These are phyloP conservation scores for Leccinellum albellum DNA, from an alignment of 768 basidiomycete genomes.

Conservation along the genomic window DNA sequence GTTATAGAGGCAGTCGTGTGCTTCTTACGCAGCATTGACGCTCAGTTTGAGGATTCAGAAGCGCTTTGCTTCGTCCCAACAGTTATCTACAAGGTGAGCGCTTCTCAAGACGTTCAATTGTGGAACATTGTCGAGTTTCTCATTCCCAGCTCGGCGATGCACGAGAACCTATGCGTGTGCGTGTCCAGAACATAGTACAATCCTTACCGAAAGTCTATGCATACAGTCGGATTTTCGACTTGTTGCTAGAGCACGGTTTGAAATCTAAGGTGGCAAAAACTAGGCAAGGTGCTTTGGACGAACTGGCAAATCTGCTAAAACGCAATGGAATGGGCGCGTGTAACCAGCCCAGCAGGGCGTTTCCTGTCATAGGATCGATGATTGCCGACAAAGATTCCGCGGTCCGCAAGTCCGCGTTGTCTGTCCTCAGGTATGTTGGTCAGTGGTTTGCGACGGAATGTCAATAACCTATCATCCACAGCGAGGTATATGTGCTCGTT, in stretches of 20 bases:
- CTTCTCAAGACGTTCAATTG: background rate
- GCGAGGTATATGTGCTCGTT: conserved; percentile 76
- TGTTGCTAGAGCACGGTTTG: conserved; percentile 84
- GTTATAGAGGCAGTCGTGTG: conserved; percentile 74
- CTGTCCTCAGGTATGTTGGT: conserved; percentile 66
- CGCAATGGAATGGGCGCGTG: conserved; percentile 80
- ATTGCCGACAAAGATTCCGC: conserved; percentile 87
- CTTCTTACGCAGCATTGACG: conserved; percentile 67
- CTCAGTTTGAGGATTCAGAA: conserved; percentile 83
- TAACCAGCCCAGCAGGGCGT: conserved; percentile 71
- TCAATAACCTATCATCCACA: conserved; percentile 30
- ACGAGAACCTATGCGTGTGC: conserved; percentile 72
- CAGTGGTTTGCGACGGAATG: background rate
- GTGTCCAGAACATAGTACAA: conserved; percentile 83
- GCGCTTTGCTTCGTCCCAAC: conserved; percentile 87
- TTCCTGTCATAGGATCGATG: conserved; percentile 71
- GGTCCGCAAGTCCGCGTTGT: conserved; percentile 84
- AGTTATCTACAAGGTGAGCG: conserved; percentile 78
- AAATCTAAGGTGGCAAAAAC: conserved; percentile 91
- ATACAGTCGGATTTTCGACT: conserved; percentile 85
- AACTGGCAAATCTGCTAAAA: conserved; percentile 71
- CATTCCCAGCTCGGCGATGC: conserved; percentile 81
- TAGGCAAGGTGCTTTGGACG: conserved; percentile 82
- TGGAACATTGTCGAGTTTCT: conserved; percentile 1
- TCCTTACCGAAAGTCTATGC: conserved; percentile 86